Evolutionary conservation across 192 early-diverging fungal species (phyloP), one percentile per base, ranked within the genome.

Genomic region (Backusella morwellensis): DNA sequence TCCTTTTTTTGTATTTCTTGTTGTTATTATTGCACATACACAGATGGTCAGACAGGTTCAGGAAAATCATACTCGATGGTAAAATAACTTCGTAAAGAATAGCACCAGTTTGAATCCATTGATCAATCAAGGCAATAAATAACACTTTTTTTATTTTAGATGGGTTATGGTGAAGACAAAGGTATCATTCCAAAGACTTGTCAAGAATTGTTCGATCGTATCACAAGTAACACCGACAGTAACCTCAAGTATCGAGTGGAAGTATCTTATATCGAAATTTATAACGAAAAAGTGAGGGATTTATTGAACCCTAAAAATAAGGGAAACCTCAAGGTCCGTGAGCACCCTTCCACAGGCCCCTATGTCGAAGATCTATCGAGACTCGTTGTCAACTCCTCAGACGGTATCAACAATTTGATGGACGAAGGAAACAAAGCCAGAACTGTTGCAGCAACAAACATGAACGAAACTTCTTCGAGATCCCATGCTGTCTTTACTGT

Each of bases 351-450:
- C 15, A 80, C 91, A 3, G 93, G 92, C 1, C 95, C 96, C 0
- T 98, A 97, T 78, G 96, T 97, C 47, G 96, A 97, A 82, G 97
- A 97, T 78, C 78, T 97, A 63, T 95, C 92, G 6, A 91, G 91
- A 75, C 87, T 97, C 7, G 90, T 95, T 14, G 95, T 97, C 8
- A 90, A 80, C 11, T 89, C 91, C 6, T 90, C 88, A 75, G 82
- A 80, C 17, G 91, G 92, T 72, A 89, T 95, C 35, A 84, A 89
- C 26, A 85, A 84, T 70, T 82, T 95, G 35, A 94, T 95, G 90
- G 90, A 90, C 72, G 90, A 90, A 84, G 93, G 93, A 54, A 95
- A 93, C 79, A 92, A 92, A 85, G 88, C 92, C 11, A 85, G 93
- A 69, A 97, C 95, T 0, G 94, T 96, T 5, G 97, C 96, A 1